Percentiles rank a stretch among this genome's conserved stretches.
These are phyloP conservation scores for Fusarium transvaalense DNA, from an alignment of 2,329 filamentous ascomycete genomes.

Conservation along the genomic window DNA sequence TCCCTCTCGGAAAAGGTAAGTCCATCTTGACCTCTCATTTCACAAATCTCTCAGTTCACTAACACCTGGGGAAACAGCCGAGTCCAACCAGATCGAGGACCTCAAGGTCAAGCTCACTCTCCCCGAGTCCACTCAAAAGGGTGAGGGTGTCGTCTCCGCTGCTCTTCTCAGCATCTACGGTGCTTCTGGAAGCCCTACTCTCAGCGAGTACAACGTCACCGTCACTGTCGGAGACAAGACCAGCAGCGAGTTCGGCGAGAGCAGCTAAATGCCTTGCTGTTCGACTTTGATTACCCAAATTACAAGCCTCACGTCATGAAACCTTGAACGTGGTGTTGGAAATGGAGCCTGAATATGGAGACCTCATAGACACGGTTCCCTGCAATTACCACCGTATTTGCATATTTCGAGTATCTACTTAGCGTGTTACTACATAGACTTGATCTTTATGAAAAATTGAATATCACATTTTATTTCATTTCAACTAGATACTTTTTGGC, in stretches of 20 bases:
- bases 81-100: conserved; percentile 43
- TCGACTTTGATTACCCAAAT: conserved; percentile 5
- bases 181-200: conserved; percentile 31
- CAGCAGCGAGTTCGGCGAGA: conserved; percentile 42
- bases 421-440: conserved; percentile 16
- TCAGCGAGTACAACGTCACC: conserved; percentile 46
- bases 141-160: conserved; percentile 46
- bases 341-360: conserved; percentile 14
- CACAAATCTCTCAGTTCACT: background rate
- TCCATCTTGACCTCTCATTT: background rate
- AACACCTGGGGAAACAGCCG: background rate
- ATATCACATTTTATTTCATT: background rate
- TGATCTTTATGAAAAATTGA: background rate
- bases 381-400: conserved; percentile 2
- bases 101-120: conserved; percentile 49
- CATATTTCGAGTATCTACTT: conserved; percentile 10
- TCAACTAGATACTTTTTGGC: background rate
- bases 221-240: conserved; percentile 43
- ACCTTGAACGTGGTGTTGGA: conserved; percentile 13
- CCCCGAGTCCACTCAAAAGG: conserved; percentile 37
- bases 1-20: conserved; percentile 55
- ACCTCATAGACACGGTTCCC: background rate
- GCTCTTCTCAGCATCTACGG: conserved; percentile 51
- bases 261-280: background rate
- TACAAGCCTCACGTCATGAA: background rate